phyloP scores from a whole-genome alignment of 176 grass and related monocot species.

The Oryza officinalis region DNA sequence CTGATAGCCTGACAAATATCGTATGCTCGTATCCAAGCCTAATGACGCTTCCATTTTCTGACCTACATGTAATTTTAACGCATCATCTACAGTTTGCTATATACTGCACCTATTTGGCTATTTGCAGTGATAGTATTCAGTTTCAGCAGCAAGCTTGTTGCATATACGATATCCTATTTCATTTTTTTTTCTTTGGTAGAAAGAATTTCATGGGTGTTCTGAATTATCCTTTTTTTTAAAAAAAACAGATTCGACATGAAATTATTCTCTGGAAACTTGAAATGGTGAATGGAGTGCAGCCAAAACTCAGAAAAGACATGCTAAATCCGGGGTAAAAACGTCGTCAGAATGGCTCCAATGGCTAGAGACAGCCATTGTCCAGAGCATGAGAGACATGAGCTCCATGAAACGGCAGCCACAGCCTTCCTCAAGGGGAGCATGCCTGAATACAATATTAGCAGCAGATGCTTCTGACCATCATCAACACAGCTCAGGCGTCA shows the following conservation, averaged over 20 bases:
- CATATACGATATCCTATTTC: too few species aligned
- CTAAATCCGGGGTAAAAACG: neutral
- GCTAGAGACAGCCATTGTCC: neutral
- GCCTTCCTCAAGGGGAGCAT: neutral
- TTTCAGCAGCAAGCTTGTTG: neutral
- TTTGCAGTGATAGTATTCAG: neutral
- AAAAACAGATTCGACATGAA: neutral
- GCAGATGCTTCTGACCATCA: neutral
- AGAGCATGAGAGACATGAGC: conserved; percentile 17
- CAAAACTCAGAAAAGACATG: neutral
- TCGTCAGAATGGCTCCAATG: conserved; percentile 14
- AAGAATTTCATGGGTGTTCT: neutral
- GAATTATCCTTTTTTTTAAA: neutral
- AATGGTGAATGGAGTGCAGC: neutral
- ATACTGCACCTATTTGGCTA: neutral
- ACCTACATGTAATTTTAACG: neutral
- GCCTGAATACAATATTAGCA: neutral
- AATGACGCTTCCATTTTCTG: neutral
- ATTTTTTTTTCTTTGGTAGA: neutral
- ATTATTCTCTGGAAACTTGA: neutral
- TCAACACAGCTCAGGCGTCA: neutral
- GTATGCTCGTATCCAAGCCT: neutral
- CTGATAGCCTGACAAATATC: neutral
- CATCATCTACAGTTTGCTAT: neutral
- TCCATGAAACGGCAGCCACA: neutral